Percentiles rank a stretch among this genome's conserved stretches.
Evolutionary conservation across 768 basidiomycete species (phyloP).

Genomic region (Leccinum obscurum): DNA sequence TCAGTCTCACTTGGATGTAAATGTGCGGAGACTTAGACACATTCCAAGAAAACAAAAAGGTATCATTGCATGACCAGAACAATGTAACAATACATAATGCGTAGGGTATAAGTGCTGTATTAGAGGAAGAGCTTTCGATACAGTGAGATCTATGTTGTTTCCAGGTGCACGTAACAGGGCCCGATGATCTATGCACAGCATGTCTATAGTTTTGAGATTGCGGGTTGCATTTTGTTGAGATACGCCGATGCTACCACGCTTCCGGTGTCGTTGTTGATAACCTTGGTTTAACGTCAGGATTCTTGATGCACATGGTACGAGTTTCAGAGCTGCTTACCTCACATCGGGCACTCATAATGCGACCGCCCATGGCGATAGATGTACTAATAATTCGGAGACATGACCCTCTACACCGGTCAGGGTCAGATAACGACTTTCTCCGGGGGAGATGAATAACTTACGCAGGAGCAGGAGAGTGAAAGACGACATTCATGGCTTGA

Average conservation of each 20-base stretch:
- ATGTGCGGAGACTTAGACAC: not conserved
- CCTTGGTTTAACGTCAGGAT: slow-evolving; percentile 35
- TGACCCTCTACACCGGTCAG: slow-evolving; percentile 47
- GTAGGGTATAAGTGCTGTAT: slow-evolving; percentile 20
- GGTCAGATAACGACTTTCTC: slow-evolving; percentile 6
- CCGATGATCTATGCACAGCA: slow-evolving; percentile 3
- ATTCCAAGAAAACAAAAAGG: slow-evolving; percentile 11
- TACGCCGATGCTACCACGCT: slow-evolving; percentile 64
- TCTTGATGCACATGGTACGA: not conserved
- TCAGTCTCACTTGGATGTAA: not conserved
- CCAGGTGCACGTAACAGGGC: slow-evolving; percentile 8
- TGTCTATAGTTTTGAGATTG: slow-evolving; percentile 45
- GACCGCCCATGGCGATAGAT: slow-evolving; percentile 64
- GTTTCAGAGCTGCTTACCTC: slow-evolving; percentile 46
- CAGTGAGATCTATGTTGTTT: slow-evolving; percentile 22
- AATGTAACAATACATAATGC: slow-evolving; percentile 24
- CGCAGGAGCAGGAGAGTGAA: slow-evolving; percentile 68
- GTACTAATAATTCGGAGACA: slow-evolving; percentile 60
- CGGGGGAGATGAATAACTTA: slow-evolving; percentile 34
- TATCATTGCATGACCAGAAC: slow-evolving; percentile 3
- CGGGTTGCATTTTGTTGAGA: slow-evolving; percentile 74
- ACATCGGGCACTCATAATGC: slow-evolving; percentile 70
- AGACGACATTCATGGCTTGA: slow-evolving; percentile 66
- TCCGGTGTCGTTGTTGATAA: slow-evolving; percentile 58
- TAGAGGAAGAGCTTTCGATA: slow-evolving; percentile 24